These are phyloP conservation scores for Stromatinia cepivora DNA, from an alignment of 2,329 filamentous ascomycete species.

Conservation along the genomic window DNA sequence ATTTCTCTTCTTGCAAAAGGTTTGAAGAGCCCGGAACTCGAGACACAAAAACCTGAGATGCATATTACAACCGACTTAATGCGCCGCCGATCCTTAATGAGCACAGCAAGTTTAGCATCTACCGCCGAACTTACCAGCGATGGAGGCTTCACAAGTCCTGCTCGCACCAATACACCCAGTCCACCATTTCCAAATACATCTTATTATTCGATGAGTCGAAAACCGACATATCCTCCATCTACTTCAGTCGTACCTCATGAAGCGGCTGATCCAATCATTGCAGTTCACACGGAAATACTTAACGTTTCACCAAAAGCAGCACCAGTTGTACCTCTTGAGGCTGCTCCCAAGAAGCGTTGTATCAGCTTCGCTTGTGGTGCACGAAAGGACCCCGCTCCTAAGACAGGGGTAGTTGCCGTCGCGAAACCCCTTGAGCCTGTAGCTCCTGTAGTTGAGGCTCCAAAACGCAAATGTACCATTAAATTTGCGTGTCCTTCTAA, in stretches of 20 bases:
- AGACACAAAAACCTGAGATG: slow-evolving; percentile 43
- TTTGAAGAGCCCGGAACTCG: slow-evolving; percentile 67
- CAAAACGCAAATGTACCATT: slow-evolving; percentile 61
- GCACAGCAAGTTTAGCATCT: slow-evolving; percentile 74
- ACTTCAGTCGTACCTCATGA: slow-evolving; percentile 25
- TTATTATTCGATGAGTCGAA: slow-evolving; percentile 32
- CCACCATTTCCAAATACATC: slow-evolving; percentile 68
- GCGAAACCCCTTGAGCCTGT: slow-evolving; percentile 35
- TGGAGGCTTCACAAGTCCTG: slow-evolving; percentile 84
- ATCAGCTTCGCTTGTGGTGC: slow-evolving; percentile 86
- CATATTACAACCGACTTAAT: slow-evolving; percentile 44
- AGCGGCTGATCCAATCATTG: slow-evolving; percentile 23
- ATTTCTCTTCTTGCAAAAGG: slow-evolving; percentile 87
- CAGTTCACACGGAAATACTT: slow-evolving; percentile 26
- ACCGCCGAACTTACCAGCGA: slow-evolving; percentile 95
- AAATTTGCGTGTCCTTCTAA: slow-evolving; percentile 73
- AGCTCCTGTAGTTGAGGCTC: slow-evolving; percentile 41
- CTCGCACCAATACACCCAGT: slow-evolving; percentile 84
- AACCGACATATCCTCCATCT: slow-evolving; percentile 26
- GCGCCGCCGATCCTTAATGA: slow-evolving; percentile 61
- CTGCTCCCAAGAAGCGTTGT: slow-evolving; percentile 75
- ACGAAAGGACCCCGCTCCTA: slow-evolving; percentile 52
- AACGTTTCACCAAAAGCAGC: slow-evolving; percentile 41
- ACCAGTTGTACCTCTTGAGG: slow-evolving; percentile 58
- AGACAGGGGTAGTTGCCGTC: slow-evolving; percentile 42